Base-by-base conservation (phyloP, 2,329 filamentous ascomycete species). In the Aspergillus eucalypticola region DNA sequence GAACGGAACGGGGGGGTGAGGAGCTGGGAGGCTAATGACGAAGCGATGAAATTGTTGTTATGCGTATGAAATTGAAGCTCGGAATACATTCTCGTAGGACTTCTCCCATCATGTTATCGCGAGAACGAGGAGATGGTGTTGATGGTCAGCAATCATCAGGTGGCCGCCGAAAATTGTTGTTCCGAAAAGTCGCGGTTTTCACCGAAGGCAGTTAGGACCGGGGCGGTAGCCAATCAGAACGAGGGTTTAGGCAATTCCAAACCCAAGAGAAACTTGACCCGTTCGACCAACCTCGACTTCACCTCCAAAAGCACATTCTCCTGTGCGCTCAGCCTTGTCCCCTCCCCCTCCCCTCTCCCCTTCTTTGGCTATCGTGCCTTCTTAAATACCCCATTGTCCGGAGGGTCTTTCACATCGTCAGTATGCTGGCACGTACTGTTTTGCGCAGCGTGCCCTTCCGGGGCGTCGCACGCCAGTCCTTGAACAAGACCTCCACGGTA, bases 361-460 rank as follows among this genome's bases (percentile, higher is more conserved):
- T 67, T 67, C 68, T 69, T 64, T 68, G 68, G 70, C 69, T 71
- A 68, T 68, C 67, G 67, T 68, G 64, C 67, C 71, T 69, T 66
- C 66, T 68, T 69, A 59, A 67, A 67, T 67, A 65, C 64, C 32
- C 67, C 64, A 64, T 72, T 64, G 68, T 69, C 72, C 68, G 73
- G 73, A 75, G 74, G 75, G 73, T 73, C 51, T 60, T 69, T 67
- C 63, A 69, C 69, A 73, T 71, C 61, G 67, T 70, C 85, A 90
- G 80, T 78, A 97, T 98, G 94, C 88, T 97, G 86, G 90, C 91
- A 83, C 90, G 92, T 86, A 92, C 92, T 82, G 88, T 88, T 83
- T 83, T 96, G 86, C 92, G 92, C 85, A 88, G 90, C 79, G 86
- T 90, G 87, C 92, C 92, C 87, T 86, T 89, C 76, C 85, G 92